These are phyloP conservation scores for Echinosophora koreensis DNA, from an alignment of 306 rosid species.

Conservation along the genomic window DNA sequence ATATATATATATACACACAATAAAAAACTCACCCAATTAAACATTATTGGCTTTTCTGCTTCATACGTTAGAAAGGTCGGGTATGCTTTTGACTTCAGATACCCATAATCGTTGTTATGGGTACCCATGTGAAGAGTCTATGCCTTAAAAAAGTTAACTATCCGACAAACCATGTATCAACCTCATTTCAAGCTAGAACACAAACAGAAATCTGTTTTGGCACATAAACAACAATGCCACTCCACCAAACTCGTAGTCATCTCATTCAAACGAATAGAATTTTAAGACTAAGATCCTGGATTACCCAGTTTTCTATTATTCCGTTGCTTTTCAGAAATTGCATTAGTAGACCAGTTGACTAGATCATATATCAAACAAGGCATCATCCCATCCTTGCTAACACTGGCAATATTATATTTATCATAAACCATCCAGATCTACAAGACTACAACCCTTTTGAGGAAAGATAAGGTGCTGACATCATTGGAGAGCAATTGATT, in stretches of 20 bases:
- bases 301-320: constrained; percentile 11
- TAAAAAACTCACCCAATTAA: neutral
- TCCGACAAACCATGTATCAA: constrained; percentile 34
- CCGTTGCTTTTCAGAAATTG: constrained; percentile 41
- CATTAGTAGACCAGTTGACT: constrained; percentile 62
- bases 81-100: constrained; percentile 11
- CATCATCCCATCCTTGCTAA: constrained; percentile 56
- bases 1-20: no score
- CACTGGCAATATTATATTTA: constrained; percentile 15
- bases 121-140: constrained; percentile 38
- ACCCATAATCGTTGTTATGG: constrained; percentile 19
- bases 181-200: constrained; percentile 42
- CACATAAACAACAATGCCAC: constrained; percentile 44
- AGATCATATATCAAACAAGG: constrained; percentile 40
- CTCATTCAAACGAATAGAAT: constrained; percentile 39
- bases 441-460: constrained; percentile 55
- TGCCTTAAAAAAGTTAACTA: constrained; percentile 23
- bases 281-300: constrained; percentile 31
- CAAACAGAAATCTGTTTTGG: constrained; percentile 39
- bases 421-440: constrained; percentile 54
- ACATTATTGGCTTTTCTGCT: neutral
- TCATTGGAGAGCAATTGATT: constrained; percentile 41
- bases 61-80: neutral
- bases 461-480: constrained; percentile 54
- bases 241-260: constrained; percentile 42